These are phyloP conservation scores for Alternaria sp. DNA, from an alignment of 2,329 filamentous ascomycete genomes.

Conservation along the genomic window DNA sequence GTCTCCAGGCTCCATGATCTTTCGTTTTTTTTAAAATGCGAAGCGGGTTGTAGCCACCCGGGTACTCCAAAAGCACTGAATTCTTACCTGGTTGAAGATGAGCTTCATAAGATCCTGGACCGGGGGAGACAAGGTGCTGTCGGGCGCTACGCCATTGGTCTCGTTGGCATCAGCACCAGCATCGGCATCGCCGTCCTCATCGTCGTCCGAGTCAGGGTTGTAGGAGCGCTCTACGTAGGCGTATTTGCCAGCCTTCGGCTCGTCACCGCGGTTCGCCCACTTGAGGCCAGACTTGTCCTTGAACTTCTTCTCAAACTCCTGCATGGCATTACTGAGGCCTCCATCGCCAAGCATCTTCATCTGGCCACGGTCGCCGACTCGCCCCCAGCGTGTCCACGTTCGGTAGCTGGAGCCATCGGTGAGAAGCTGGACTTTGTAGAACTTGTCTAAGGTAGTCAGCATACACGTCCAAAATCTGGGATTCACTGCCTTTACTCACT, in stretches of 20 bases:
- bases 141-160: slow-evolving; percentile 35
- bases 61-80: background rate
- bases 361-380: slow-evolving; percentile 67
- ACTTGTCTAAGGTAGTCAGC: slow-evolving; percentile 63
- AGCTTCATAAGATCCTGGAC: slow-evolving; percentile 75
- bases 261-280: slow-evolving; percentile 58
- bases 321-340: slow-evolving; percentile 48
- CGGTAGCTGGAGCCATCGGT: slow-evolving; percentile 50
- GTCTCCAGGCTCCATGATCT: background rate
- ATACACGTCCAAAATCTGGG: background rate
- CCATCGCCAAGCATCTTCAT: slow-evolving; percentile 50
- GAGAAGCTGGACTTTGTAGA: slow-evolving; percentile 70
- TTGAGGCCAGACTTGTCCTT: slow-evolving; percentile 61
- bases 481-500: slow-evolving; percentile 42
- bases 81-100: slow-evolving; percentile 73
- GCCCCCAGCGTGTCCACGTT: slow-evolving; percentile 81
- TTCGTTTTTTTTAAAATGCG: background rate
- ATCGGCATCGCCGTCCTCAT: slow-evolving; percentile 28
- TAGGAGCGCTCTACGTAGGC: slow-evolving; percentile 83
- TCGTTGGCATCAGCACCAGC: slow-evolving; percentile 4
- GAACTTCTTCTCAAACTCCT: slow-evolving; percentile 62
- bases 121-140: slow-evolving; percentile 63
- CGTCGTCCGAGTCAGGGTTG: slow-evolving; percentile 66
- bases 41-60: background rate
- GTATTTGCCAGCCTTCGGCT: slow-evolving; percentile 71